Conservation (phyloP, 2,329 filamentous ascomycete genomes). For the Verticillium longisporum region DNA sequence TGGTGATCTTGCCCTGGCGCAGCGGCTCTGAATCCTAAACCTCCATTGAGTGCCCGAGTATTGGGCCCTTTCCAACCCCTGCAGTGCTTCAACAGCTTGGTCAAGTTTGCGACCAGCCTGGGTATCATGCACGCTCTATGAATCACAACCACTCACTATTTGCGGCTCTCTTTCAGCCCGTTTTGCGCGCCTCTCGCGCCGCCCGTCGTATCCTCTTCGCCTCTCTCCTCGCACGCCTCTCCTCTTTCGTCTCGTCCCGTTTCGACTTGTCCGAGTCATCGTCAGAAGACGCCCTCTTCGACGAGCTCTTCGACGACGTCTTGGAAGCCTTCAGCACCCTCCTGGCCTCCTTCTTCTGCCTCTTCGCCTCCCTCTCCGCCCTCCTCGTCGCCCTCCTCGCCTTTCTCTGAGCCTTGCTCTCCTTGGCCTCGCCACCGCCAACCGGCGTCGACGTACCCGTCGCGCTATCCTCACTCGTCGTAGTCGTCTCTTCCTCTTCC, state of each 20-base stretch:
- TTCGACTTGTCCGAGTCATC: constrained; percentile 14
- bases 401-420: constrained; percentile 21
- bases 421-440: constrained; percentile 17
- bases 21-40: too few species aligned
- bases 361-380: constrained; percentile 25
- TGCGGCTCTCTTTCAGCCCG: constrained; percentile 1
- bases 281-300: constrained; percentile 11
- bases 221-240: constrained; percentile 28
- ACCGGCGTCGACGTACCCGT: constrained; percentile 9
- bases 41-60: too few species aligned
- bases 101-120: background rate
- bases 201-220: constrained; percentile 21
- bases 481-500: background rate
- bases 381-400: constrained; percentile 26
- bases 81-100: background rate
- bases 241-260: constrained; percentile 35
- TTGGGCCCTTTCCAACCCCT: background rate
- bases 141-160: background rate
- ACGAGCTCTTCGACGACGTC: constrained; percentile 21
- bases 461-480: constrained; percentile 11
- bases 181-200: constrained; percentile 16
- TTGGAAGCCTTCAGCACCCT: constrained; percentile 22
- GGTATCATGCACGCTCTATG: background rate
- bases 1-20: too few species aligned
- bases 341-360: constrained; percentile 16